Evolutionary conservation across 306 rosid species (phyloP).

Genomic region (Fragaria ananassa): DNA sequence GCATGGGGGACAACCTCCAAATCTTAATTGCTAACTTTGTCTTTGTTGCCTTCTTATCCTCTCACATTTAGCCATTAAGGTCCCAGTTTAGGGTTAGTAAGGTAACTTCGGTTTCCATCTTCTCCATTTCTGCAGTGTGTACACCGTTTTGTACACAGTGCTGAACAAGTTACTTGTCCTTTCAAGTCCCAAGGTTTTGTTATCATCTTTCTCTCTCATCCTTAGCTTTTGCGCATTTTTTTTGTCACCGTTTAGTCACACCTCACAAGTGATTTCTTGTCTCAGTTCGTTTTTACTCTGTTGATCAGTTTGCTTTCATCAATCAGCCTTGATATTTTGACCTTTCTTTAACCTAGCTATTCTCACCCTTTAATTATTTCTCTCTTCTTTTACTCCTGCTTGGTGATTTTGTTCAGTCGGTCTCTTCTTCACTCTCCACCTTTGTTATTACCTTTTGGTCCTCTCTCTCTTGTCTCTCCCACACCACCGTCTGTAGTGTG

Average conservation of each 20-base stretch:
- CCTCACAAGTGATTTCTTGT: slow-evolving; percentile 66
- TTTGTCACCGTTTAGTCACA: slow-evolving; percentile 60
- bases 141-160: slow-evolving; percentile 18
- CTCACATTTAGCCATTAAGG: background rate
- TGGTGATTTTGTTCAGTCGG: slow-evolving; percentile 42
- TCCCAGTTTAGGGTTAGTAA: background rate
- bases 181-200: slow-evolving; percentile 64
- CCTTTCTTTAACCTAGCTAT: background rate
- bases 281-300: slow-evolving; percentile 42
- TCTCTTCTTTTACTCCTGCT: slow-evolving; percentile 23
- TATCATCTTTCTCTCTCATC: slow-evolving; percentile 28
- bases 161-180: slow-evolving; percentile 35
- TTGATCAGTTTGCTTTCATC: slow-evolving; percentile 21
- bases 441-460: slow-evolving; percentile 27
- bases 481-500: background rate
- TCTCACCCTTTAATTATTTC: slow-evolving; percentile 4
- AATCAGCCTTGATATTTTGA: slow-evolving; percentile 52
- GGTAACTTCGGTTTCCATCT: background rate
- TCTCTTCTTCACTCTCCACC: slow-evolving; percentile 23
- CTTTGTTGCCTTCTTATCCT: slow-evolving; percentile 22
- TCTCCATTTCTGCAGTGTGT: background rate
- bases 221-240: slow-evolving; percentile 9
- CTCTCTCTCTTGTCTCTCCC: slow-evolving; percentile 24
- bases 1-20: slow-evolving; percentile 42
- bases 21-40: slow-evolving; percentile 32